A percentile compares a stretch with the other conserved stretches of the same genome.
These are phyloP conservation scores for Suhomyces chickasaworum DNA, from an alignment of 1,139 yeast species.

Conservation along the genomic window DNA sequence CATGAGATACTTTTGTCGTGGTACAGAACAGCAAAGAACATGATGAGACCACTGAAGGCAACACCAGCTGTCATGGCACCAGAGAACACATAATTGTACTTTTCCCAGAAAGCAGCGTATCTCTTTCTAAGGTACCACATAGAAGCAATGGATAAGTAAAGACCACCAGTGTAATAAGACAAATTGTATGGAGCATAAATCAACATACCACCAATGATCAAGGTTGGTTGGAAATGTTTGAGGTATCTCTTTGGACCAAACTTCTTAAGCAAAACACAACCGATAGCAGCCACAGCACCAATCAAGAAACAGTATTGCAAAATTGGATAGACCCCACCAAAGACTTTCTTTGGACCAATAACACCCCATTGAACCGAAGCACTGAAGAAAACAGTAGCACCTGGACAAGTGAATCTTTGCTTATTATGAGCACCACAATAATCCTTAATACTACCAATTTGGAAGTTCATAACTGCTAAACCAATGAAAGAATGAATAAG, in stretches of 20 bases:
- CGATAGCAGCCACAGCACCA: conserved; percentile 46
- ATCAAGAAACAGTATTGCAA: conserved; percentile 54
- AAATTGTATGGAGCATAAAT: conserved; percentile 23
- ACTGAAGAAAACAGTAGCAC: conserved; percentile 48
- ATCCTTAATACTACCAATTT: conserved; percentile 44
- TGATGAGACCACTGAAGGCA: conserved; percentile 22
- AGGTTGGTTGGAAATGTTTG: conserved; percentile 22
- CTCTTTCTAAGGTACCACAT: conserved; percentile 21
- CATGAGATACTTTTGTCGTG: conserved; percentile 19
- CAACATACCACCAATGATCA: conserved; percentile 21
- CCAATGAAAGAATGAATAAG: conserved; percentile 47
- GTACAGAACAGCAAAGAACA: conserved; percentile 25
- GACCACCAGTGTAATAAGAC: conserved; percentile 20
- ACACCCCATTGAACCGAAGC: conserved; percentile 70
- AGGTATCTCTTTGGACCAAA: conserved; percentile 18
- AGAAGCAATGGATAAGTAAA: conserved; percentile 19
- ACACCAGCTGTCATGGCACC: conserved; percentile 24
- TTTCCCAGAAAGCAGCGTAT: conserved; percentile 23
- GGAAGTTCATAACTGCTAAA: conserved; percentile 58
- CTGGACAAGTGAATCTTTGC: conserved; percentile 51
- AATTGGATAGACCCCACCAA: conserved; percentile 49
- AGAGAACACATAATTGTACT: conserved; percentile 22
- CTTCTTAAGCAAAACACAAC: conserved; percentile 28
- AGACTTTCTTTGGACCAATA: conserved; percentile 57
- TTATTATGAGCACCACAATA: conserved; percentile 48